These are phyloP conservation scores for Neurospora sp. DNA, from an alignment of 495 filamentous ascomycete species.

Conservation along the genomic window DNA sequence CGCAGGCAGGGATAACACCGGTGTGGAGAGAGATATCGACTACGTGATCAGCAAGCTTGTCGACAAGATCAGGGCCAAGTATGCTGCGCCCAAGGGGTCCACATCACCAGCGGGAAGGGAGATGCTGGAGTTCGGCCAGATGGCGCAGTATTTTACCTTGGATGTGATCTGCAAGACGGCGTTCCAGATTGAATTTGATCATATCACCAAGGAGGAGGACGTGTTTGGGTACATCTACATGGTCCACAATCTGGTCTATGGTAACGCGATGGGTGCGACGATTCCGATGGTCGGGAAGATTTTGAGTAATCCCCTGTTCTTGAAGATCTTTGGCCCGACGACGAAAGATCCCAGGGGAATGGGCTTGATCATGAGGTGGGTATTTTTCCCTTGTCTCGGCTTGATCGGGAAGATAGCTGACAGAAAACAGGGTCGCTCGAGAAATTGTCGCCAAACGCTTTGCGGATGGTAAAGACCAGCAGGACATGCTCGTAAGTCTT, in stretches of 20 bases:
- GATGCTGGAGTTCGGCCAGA: constrained; percentile 33
- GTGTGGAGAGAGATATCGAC: constrained; percentile 38
- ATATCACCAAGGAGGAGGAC: constrained; percentile 37
- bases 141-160: constrained; percentile 39
- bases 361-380: constrained; percentile 29
- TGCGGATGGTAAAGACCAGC: constrained; percentile 9
- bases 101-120: constrained; percentile 1
- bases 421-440: constrained; percentile 15
- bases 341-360: constrained; percentile 38
- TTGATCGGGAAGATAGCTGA: not conserved
- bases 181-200: constrained; percentile 42
- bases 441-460: constrained; percentile 25
- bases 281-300: constrained; percentile 21
- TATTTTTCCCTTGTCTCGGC: not conserved
- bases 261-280: constrained; percentile 14
- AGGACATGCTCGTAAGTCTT: constrained; percentile 31
- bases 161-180: constrained; percentile 41
- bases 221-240: constrained; percentile 36
- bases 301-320: constrained; percentile 31
- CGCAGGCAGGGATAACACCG: constrained; percentile 36
- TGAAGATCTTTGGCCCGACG: constrained; percentile 44
- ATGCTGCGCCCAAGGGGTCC: constrained; percentile 16
- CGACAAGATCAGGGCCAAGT: constrained; percentile 26
- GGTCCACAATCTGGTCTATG: constrained; percentile 21
- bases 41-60: constrained; percentile 27